phyloP scores from a whole-genome alignment of 106 monocot genomes.

The Amphibolis antarctica region DNA sequence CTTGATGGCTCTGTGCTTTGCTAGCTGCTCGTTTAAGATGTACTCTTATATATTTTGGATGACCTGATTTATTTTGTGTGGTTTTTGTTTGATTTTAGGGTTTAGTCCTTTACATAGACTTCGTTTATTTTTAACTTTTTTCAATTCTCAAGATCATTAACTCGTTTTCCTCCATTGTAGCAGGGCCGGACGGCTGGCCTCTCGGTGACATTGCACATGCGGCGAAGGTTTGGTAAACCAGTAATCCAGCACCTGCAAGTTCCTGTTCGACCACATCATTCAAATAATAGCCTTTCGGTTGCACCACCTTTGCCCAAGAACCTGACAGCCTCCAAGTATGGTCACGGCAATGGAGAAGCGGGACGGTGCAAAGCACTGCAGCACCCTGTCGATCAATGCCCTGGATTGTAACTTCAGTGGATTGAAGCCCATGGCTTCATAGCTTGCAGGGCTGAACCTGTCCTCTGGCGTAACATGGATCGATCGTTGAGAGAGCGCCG shows the following conservation, averaged over 20 bases:
- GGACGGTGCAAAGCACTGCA: constrained; percentile 23
- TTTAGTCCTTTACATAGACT: too few relatives aligned
- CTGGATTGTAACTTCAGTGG: constrained; percentile 16
- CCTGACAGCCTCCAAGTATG: constrained; percentile 17
- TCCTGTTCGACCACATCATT: constrained; percentile 16
- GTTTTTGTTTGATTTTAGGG: too few relatives aligned
- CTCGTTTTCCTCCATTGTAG: constrained; percentile 21
- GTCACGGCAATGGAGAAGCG: constrained; percentile 37
- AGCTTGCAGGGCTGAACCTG: constrained; percentile 73
- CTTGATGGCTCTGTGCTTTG: too few relatives aligned
- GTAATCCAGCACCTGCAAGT: constrained; percentile 20
- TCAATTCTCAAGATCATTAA: too few relatives aligned
- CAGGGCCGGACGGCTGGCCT: constrained; percentile 31
- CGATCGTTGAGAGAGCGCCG: constrained; percentile 40
- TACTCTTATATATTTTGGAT: too few relatives aligned
- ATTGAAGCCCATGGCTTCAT: constrained; percentile 73
- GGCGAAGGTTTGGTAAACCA: constrained; percentile 32
- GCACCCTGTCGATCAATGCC: constrained; percentile 36
- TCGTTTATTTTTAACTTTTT: too few relatives aligned
- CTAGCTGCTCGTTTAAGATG: too few relatives aligned
- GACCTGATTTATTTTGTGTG: too few relatives aligned
- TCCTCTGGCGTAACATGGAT: constrained; percentile 82
- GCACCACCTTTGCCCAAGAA: constrained; percentile 15
- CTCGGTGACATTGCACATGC: constrained; percentile 19
- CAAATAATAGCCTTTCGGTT: constrained; percentile 15